Base-by-base conservation (phyloP, 2,329 filamentous ascomycete genomes). In the Neonectria coccinea region DNA sequence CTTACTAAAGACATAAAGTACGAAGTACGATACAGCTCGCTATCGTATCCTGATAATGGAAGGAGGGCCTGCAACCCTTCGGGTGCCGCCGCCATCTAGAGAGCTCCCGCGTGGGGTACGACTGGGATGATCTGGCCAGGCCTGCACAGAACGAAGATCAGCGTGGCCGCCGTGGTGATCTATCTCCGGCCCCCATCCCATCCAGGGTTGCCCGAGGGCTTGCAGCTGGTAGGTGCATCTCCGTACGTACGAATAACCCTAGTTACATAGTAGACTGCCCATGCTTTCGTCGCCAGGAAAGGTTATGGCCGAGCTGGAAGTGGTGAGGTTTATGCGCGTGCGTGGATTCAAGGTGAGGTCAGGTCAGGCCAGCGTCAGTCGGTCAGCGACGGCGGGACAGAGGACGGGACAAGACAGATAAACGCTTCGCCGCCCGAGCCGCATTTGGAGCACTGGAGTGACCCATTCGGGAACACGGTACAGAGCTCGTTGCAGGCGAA, bases 91-190 rank as follows among this genome's bases (percentile, higher is more conserved):
- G 56, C 47, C 39, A 59, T 52, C 47, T 29, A 42, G 20, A 47
- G 27, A 59, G 48, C n/a, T 50, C 50, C 16, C 44, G 42, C 60
- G 60, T 63, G 60, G 60, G 60, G 60, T 63, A 58, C 18, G 36
- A 5, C 27, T 22, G 22, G 50, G 50, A 25, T 39, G 36, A 16
- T 11, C 31, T 27, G 22, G 59, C 36, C 45, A 45, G 56, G 52
- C 36, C 25, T 50, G 8, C 25, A 12, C 14, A 50, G 27, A 50
- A 25, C 33, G 53, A 16, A 50, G 55, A 41, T 41, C 51, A 63
- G 48, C 42, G 31, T 54, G 48, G 48, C 54, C 55, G 48, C 57
- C 55, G 41, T 53, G 55, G 33, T 56, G 55, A 58, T 63, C 48
- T 42, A 41, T 48, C 48, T 52, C 47, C 27, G 27, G 47, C 42